Evolutionary conservation across 2,329 filamentous ascomycete genomes (phyloP).

Genomic region (Cercospora zeina): DNA sequence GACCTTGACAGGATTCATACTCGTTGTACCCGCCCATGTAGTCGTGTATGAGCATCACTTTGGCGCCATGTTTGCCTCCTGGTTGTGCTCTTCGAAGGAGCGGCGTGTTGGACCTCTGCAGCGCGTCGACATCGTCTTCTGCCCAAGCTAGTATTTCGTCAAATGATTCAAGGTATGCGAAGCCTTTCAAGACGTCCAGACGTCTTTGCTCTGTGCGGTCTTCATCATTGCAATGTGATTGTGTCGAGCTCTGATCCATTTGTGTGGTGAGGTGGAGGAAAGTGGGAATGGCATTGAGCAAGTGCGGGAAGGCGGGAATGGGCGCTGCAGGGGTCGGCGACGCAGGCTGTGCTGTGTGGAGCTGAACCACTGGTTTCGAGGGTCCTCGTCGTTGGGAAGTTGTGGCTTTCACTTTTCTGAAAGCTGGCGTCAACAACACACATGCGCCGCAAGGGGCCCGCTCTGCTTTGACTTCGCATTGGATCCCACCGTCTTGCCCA

Average conservation of each 20-base stretch:
- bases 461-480: not conserved
- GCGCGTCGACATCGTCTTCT: conserved; percentile 37
- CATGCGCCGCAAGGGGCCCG: conserved; percentile 12
- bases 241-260: not conserved
- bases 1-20: conserved; percentile 44
- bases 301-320: conserved; percentile 9
- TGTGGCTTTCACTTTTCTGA: conserved; percentile 8
- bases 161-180: conserved; percentile 47
- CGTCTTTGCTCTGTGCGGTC: not conserved
- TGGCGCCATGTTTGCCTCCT: conserved; percentile 19
- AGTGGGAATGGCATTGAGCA: not conserved
- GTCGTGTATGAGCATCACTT: conserved; percentile 44
- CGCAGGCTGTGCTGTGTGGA: conserved; percentile 2
- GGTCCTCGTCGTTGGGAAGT: conserved; percentile 11
- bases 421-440: conserved; percentile 12
- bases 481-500: not conserved
- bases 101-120: conserved; percentile 45
- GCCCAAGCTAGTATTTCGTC: conserved; percentile 43
- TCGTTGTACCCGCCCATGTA: conserved; percentile 49
- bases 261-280: not conserved
- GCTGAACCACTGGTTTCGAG: conserved; percentile 6
- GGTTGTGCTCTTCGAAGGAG: conserved; percentile 33
- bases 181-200: conserved; percentile 32
- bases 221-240: not conserved
- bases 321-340: conserved; percentile 5